phyloP scores from a whole-genome alignment of 441 rosid species.

The Brassica hybrid region DNA sequence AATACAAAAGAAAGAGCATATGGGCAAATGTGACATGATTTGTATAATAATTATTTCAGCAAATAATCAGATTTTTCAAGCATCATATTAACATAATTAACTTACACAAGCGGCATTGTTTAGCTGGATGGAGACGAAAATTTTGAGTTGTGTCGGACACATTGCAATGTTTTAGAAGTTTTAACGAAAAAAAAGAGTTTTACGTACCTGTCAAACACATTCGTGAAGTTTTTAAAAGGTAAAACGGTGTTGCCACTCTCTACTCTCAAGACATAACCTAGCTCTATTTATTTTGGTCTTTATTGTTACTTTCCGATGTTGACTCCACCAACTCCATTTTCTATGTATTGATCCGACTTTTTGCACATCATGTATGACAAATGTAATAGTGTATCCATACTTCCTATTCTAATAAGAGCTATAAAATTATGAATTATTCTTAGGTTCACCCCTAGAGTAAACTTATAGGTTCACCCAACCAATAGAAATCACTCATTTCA shows the following conservation, averaged over 20 bases:
- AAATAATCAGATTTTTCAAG: not conserved
- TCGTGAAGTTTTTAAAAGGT: slow-evolving; percentile 21
- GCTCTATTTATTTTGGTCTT: slow-evolving; percentile 29
- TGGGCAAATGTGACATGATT: not conserved
- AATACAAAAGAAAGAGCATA: slow-evolving; percentile 21
- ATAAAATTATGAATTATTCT: not conserved
- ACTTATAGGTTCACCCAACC: too few species aligned
- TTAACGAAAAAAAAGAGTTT: not conserved
- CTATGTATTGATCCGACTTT: slow-evolving; percentile 27
- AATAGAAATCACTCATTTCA: too few species aligned
- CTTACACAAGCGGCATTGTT: not conserved
- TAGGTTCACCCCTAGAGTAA: too few species aligned
- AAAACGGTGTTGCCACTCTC: slow-evolving; percentile 31
- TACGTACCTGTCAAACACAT: slow-evolving; percentile 22
- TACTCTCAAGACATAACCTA: slow-evolving; percentile 25
- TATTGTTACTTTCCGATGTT: slow-evolving; percentile 24
- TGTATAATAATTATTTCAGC: slow-evolving; percentile 1
- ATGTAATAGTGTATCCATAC: not conserved
- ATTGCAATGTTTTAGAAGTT: not conserved
- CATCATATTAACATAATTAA: slow-evolving; percentile 3
- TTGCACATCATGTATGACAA: slow-evolving; percentile 7
- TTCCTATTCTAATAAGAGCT: not conserved
- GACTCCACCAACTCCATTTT: slow-evolving; percentile 34
- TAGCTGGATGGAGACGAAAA: not conserved
- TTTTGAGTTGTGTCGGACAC: not conserved